Evolutionary conservation across 768 basidiomycete species (phyloP), one percentile per base, ranked within the genome.

Genomic region (Scleroderma citrinum): DNA sequence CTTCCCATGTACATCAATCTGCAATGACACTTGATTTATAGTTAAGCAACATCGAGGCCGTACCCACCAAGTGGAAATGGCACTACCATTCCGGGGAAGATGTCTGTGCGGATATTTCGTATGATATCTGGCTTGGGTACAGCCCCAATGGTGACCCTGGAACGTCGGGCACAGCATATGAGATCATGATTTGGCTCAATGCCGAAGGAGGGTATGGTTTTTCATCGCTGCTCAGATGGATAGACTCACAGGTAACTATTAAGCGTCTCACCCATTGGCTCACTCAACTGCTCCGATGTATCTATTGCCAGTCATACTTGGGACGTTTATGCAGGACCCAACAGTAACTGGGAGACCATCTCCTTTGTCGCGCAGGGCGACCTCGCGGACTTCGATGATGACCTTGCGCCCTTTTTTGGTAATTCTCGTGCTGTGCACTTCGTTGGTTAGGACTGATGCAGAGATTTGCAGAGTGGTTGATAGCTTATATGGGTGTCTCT

Each of bases 171-270:
- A 78, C 76, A 5, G 72, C 73, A 2, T 81, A 69, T 55, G 79
- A 81, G 58, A 77, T 81, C 47, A 81, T 81, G 78, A 78, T 81
- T 50, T 81, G 79, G 79, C 71, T 81, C 23, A 79, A 78, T 45
- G 74, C 76, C 32, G 69, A 69, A 12, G 79, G 78, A 59, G 75
- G 75, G 78, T 80, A 3, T 4, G 26, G 8, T 29, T 29, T 29
- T 29, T 29, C 26, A 29, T 5, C 26, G 8, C 5, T 5, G 26
- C 8, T 8, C 26, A 8, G 26, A 29, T 29, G 26, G 26, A 29
- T 8, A 8, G 26, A 29, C 26, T 29, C 26, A 29, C 26, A 8
- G 13, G 7, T 11, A 1, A 34, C 11, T 14, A 8, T 32, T 17
- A 50, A 80, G 80, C n/a, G 76, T 79, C 42, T 72, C 76, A 51